phyloP scores from a whole-genome alignment of 164 flowering plant species.

The Vitis rupestris region DNA sequence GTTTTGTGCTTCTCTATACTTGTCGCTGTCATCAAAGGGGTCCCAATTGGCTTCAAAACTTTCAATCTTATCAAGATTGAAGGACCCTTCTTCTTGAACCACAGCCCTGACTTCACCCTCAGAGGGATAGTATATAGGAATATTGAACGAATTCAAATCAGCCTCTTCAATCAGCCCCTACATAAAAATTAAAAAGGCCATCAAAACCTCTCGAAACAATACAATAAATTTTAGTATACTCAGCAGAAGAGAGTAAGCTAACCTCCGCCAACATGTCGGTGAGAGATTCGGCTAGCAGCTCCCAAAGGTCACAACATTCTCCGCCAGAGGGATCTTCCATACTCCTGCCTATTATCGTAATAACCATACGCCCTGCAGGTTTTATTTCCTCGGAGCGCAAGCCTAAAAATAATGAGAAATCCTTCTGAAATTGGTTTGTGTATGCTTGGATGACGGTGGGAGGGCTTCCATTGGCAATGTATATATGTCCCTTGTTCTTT shows the following conservation, averaged over 20 bases:
- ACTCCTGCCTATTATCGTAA: not conserved
- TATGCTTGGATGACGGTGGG: too few relatives aligned
- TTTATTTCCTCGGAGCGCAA: not conserved
- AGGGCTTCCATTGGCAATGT: not conserved
- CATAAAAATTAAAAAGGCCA: too few relatives aligned
- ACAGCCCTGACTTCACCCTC: too few relatives aligned
- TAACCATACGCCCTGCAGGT: not conserved
- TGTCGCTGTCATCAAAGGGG: not conserved
- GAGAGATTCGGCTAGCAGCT: too few relatives aligned
- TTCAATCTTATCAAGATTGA: not conserved
- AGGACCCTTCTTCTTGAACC: too few relatives aligned
- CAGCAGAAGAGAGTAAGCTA: too few relatives aligned
- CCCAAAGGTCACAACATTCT: not conserved
- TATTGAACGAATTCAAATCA: too few relatives aligned
- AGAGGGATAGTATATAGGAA: too few relatives aligned
- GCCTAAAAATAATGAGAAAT: conserved; percentile 7
- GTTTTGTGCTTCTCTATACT: not conserved
- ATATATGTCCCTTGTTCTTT: conserved; percentile 5
- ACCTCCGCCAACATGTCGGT: too few relatives aligned
- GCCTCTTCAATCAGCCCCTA: too few relatives aligned
- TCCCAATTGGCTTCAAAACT: conserved; percentile 12
- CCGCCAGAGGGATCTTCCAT: conserved; percentile 3
- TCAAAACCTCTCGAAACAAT: too few relatives aligned
- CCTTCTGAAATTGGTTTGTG: not conserved
- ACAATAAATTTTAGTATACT: too few relatives aligned